A percentile compares a stretch with the other conserved stretches of the same genome.
Evolutionary conservation across 2,329 filamentous ascomycete species (phyloP).

Genomic region (Ophiosphaerella narmari): DNA sequence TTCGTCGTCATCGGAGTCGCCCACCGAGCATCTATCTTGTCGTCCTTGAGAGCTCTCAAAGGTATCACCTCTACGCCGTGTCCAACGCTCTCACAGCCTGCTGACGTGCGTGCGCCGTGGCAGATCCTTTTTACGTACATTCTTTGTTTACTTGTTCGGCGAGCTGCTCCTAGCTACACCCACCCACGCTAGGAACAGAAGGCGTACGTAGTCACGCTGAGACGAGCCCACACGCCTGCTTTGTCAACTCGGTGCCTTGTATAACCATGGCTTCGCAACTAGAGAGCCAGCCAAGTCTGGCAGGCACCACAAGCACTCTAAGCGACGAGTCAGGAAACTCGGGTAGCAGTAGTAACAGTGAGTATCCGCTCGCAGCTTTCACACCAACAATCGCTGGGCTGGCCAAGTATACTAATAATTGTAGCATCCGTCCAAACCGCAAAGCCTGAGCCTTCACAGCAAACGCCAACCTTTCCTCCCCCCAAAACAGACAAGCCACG

Average conservation of each 20-base stretch:
- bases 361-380: conserved; percentile 15
- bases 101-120: conserved; percentile 29
- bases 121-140: conserved; percentile 25
- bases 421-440: conserved; percentile 39
- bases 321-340: conserved; percentile 36
- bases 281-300: conserved; percentile 28
- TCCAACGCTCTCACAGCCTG: conserved; percentile 4
- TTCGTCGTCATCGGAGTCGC: too few relatives aligned
- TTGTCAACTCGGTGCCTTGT: conserved; percentile 1
- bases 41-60: background rate
- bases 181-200: conserved; percentile 6
- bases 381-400: conserved; percentile 13
- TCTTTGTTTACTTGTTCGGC: conserved; percentile 26
- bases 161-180: conserved; percentile 19
- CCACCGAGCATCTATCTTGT: background rate
- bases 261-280: conserved; percentile 30
- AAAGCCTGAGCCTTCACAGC: conserved; percentile 35
- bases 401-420: conserved; percentile 13
- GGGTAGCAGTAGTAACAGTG: conserved; percentile 40
- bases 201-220: conserved; percentile 5
- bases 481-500: conserved; percentile 97
- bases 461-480: conserved; percentile 64
- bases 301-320: conserved; percentile 32
- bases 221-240: background rate
- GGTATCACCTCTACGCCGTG: conserved; percentile 1